phyloP scores from a whole-genome alignment of 1,284 basidiomycete species.

The Naganishia cerealis region DNA sequence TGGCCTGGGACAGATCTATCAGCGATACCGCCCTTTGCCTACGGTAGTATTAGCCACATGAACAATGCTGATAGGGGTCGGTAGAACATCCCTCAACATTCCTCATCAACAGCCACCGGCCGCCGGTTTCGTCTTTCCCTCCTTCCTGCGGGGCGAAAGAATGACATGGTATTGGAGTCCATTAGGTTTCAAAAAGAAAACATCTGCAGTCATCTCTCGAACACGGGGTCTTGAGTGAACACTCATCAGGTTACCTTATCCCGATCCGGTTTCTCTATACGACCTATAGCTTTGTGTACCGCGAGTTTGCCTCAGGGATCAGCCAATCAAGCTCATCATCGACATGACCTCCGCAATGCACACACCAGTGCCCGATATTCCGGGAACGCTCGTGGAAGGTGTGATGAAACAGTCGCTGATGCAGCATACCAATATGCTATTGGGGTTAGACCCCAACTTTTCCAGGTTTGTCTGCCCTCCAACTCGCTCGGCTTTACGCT shows the following conservation, averaged over 20 bases:
- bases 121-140: not conserved
- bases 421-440: conserved; percentile 64
- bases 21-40: not conserved
- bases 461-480: not conserved
- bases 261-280: no score
- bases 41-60: not conserved
- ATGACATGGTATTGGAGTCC: no score
- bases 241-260: no score
- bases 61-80: not conserved
- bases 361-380: conserved; percentile 50
- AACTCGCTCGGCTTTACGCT: not conserved
- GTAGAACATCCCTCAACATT: conserved; percentile 13
- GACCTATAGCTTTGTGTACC: no score
- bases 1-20: not conserved
- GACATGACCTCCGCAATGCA: conserved; percentile 22
- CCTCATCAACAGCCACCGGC: not conserved
- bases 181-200: no score
- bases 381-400: conserved; percentile 52
- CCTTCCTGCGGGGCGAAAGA: no score
- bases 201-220: no score
- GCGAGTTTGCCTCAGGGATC: not conserved
- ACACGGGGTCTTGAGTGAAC: no score
- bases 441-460: conserved; percentile 58
- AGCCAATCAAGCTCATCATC: not conserved
- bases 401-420: conserved; percentile 65